Evolutionary conservation across 345 rosid genomes (phyloP).

Genomic region (Camelina neglecta): DNA sequence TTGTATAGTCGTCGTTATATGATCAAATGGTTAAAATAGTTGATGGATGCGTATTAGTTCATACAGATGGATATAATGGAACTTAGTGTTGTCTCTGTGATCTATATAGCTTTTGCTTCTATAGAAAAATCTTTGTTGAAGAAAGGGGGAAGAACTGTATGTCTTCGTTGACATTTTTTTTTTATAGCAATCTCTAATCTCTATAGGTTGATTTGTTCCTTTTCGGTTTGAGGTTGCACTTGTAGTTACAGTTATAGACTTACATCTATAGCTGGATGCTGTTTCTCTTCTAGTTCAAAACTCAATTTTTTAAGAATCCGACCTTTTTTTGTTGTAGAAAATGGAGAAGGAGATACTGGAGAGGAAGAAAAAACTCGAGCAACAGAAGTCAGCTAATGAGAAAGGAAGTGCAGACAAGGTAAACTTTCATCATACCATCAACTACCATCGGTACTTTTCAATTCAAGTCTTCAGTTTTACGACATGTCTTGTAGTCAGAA

Average conservation of each 20-base stretch:
- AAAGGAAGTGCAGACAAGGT: slow-evolving; percentile 67
- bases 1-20: not conserved
- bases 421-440: slow-evolving; percentile 27
- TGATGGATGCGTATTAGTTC: not conserved
- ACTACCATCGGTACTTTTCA: not conserved
- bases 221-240: slow-evolving; percentile 12
- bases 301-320: not conserved
- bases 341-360: slow-evolving; percentile 83
- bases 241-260: not conserved
- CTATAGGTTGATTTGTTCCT: slow-evolving; percentile 9
- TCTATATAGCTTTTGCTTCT: not conserved
- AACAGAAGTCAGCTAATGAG: slow-evolving; percentile 59
- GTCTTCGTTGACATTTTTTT: not conserved
- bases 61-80: not conserved
- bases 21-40: not conserved
- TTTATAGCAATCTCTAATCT: not conserved
- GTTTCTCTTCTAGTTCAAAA: not conserved
- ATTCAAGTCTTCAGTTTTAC: not conserved
- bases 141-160: not conserved
- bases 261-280: slow-evolving; percentile 8
- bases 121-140: not conserved
- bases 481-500: not conserved
- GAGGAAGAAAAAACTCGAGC: slow-evolving; percentile 66
- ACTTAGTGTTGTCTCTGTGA: not conserved
- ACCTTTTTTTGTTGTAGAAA: slow-evolving; percentile 54